Evolutionary conservation across 1,139 yeast species (phyloP).

Genomic region (Kodamaea sp.): DNA sequence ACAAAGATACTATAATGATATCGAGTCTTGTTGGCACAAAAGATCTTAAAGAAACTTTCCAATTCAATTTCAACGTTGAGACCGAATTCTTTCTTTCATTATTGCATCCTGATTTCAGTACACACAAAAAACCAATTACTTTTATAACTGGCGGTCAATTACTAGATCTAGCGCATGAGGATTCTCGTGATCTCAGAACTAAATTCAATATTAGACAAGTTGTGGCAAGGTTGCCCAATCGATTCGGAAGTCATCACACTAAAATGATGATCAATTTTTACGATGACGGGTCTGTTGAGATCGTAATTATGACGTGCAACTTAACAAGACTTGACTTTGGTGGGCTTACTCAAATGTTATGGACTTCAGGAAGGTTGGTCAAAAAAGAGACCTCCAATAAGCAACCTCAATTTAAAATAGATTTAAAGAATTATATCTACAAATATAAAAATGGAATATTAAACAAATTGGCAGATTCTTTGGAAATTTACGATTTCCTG

Average conservation of each 20-base stretch:
- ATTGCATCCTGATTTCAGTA: constrained; percentile 26
- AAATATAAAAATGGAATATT: constrained; percentile 35
- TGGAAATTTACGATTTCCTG: constrained; percentile 42
- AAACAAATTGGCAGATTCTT: constrained; percentile 21
- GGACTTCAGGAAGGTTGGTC: constrained; percentile 54
- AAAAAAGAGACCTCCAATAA: constrained; percentile 6
- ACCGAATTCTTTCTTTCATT: constrained; percentile 34
- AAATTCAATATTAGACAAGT: constrained; percentile 29
- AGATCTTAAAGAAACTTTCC: constrained; percentile 37
- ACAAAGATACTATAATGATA: constrained; percentile 26
- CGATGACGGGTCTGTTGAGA: constrained; percentile 36
- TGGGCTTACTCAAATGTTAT: constrained; percentile 60
- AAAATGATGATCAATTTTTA: constrained; percentile 62
- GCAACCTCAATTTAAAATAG: constrained; percentile 25
- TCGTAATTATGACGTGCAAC: constrained; percentile 61
- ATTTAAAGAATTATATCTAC: constrained; percentile 40
- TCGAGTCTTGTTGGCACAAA: constrained; percentile 12
- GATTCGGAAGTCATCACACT: constrained; percentile 58
- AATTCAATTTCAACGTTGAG: constrained; percentile 50
- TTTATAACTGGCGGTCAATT: constrained; percentile 31
- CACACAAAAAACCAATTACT: constrained; percentile 21
- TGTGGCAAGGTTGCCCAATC: constrained; percentile 29
- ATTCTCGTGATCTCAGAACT: constrained; percentile 10
- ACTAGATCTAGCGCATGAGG: constrained; percentile 14
- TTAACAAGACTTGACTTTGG: constrained; percentile 51